Evolutionary conservation across 2,329 filamentous ascomycete genomes (phyloP), one percentile per base, ranked within the genome.

Genomic region (Metarhizium sp.): DNA sequence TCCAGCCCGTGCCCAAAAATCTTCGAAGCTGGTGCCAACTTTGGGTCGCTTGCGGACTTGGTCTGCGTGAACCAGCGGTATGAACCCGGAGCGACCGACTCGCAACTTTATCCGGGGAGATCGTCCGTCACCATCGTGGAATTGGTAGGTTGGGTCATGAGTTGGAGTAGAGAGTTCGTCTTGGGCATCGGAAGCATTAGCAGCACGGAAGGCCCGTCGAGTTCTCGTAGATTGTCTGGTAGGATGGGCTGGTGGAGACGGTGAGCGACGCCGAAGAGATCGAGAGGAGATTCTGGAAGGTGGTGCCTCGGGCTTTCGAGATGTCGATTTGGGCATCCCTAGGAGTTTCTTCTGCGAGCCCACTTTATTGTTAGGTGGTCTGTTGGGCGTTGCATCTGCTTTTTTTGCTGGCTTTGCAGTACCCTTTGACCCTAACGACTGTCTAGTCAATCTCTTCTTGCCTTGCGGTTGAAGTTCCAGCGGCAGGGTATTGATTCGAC

Each of bases 11-110:
- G 70, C 65, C 64, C 84, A 78, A 63, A 79, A 87, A 57, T 86
- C 82, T 32, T 78, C 74, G 49, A 87, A 80, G 43, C 66, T 78
- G 0, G 75, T 66, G 11, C 77, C 79, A 52, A 83, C 72, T 60
- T 77, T 81, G 0, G 78, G 70, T 40, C 75, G 74, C 25, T 79
- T 73, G 51, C 77, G 75, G 51, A 81, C 75, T 60, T 85, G 79
- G 29, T 76, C 77, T 6, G 81, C 80, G 62, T 86, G 81, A 6
- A 84, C 77, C 4, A 84, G 66, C 16, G 84, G 84, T 43, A 86
- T 75, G 20, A 64, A 55, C 14, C 65, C 66, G 4, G 66, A 65
- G 32, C 67, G 64, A 16, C 60, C 62, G 13, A 79, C 69, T 30
- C 76, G 75, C 45, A 83, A 60, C 54, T 75, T 78, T 30, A 83